Conservation (phyloP, 1,284 basidiomycete species). For the Ustilago tritici region DNA sequence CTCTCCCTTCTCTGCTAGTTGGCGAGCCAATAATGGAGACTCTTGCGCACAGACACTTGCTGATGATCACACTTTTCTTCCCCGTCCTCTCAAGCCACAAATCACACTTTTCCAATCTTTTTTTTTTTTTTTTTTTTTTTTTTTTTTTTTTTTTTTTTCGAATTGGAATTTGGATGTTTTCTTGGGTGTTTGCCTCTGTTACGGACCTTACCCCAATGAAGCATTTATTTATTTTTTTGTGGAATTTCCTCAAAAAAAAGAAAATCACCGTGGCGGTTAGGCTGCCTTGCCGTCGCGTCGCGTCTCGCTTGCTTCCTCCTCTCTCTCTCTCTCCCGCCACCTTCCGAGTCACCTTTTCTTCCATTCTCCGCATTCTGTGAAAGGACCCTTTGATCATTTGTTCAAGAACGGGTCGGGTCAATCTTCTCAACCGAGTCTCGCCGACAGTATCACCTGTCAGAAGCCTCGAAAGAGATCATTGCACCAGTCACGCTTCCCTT, state of each 20-base stretch:
- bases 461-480: background rate
- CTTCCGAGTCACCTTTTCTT: conserved; percentile 1
- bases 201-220: too few species aligned
- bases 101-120: background rate
- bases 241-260: too few species aligned
- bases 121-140: background rate
- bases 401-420: background rate
- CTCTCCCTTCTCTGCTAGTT: background rate
- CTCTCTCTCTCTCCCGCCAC: background rate
- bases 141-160: background rate
- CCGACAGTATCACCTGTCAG: conserved; percentile 2
- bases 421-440: conserved; percentile 6
- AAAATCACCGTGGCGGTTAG: background rate
- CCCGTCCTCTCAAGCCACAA: background rate
- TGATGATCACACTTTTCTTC: background rate
- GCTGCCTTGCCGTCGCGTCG: background rate
- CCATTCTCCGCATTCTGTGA: conserved; percentile 1
- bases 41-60: background rate
- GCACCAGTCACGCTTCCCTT: background rate
- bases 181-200: too few species aligned
- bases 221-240: too few species aligned
- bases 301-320: background rate
- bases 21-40: background rate
- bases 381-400: conserved; percentile 4
- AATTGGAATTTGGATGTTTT: too few species aligned